A percentile compares a stretch with the other conserved stretches of the same genome.
These are phyloP conservation scores for Tulasnella sp. DNA, from an alignment of 768 basidiomycete genomes.

Conservation along the genomic window DNA sequence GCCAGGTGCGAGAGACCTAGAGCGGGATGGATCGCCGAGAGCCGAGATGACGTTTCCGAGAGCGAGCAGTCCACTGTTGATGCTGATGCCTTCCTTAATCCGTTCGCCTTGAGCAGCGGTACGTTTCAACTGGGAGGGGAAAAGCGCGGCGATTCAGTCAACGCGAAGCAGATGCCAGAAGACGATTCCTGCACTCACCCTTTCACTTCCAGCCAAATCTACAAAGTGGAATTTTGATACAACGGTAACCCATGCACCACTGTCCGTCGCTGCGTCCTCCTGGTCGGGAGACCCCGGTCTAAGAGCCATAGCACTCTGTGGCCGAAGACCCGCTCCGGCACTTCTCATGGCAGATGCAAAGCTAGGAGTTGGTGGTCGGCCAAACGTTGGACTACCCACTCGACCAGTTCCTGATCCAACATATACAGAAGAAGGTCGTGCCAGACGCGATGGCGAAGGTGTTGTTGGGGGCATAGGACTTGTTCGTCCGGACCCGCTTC, in stretches of 20 bases:
- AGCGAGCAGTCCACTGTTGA: slow-evolving; percentile 94
- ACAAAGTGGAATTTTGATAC: slow-evolving; percentile 98
- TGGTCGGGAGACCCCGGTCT: slow-evolving; percentile 36
- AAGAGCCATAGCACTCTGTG: slow-evolving; percentile 77
- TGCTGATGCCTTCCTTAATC: slow-evolving; percentile 98
- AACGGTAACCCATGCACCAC: slow-evolving; percentile 74
- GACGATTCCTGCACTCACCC: slow-evolving; percentile 56
- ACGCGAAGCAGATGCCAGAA: slow-evolving; percentile 1
- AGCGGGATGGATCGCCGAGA: slow-evolving; percentile 88
- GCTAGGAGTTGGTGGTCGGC: slow-evolving; percentile 77
- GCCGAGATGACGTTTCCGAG: slow-evolving; percentile 99
- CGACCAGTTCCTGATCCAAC: slow-evolving; percentile 50
- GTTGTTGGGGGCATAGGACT: slow-evolving; percentile 67
- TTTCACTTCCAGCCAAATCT: slow-evolving; percentile 94
- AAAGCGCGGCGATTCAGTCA: background rate
- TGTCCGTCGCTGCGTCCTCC: slow-evolving; percentile 67
- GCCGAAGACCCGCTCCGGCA: slow-evolving; percentile 51
- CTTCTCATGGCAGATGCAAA: slow-evolving; percentile 75
- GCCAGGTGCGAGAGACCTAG: slow-evolving; percentile 60
- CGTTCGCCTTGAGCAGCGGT: slow-evolving; percentile 96
- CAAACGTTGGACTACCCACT: slow-evolving; percentile 77
- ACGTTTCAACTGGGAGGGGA: slow-evolving; percentile 73
- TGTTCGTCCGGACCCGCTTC: slow-evolving; percentile 53
- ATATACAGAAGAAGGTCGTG: slow-evolving; percentile 81
- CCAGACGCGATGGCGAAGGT: slow-evolving; percentile 72